Conservation (phyloP, 257 asterid species). For the Haberlea rhodopensis region DNA sequence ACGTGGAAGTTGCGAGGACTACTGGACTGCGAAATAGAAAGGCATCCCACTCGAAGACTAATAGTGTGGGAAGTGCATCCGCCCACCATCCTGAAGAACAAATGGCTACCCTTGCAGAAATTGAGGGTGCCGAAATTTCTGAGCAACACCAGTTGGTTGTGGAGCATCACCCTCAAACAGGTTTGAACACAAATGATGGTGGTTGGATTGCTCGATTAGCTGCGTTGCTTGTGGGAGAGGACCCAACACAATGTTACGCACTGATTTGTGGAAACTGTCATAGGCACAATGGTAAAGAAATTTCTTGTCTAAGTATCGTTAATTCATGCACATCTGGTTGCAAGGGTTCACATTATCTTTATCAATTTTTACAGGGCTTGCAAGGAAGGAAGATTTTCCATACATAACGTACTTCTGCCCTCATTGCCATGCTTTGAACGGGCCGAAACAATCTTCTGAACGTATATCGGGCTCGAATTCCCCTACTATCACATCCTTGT, state of each 20-base stretch:
- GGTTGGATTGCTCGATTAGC: slow-evolving; percentile 82
- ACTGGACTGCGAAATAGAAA: slow-evolving; percentile 62
- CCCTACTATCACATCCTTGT: slow-evolving; percentile 32
- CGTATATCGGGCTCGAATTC: slow-evolving; percentile 37
- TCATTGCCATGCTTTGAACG: slow-evolving; percentile 75
- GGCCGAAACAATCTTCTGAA: slow-evolving; percentile 45
- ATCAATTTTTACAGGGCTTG: slow-evolving; percentile 59
- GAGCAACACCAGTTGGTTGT: slow-evolving; percentile 57
- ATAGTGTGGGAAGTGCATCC: slow-evolving; percentile 31
- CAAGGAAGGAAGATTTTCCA: slow-evolving; percentile 80
- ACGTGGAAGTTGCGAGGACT: slow-evolving; percentile 45
- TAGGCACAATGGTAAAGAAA: slow-evolving; percentile 66
- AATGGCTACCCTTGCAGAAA: slow-evolving; percentile 30
- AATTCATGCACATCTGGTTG: neutral
- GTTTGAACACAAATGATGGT: slow-evolving; percentile 41
- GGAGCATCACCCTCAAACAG: slow-evolving; percentile 53
- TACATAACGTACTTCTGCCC: slow-evolving; percentile 84
- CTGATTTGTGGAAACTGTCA: slow-evolving; percentile 80
- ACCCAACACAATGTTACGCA: slow-evolving; percentile 71
- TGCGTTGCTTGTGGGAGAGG: slow-evolving; percentile 87
- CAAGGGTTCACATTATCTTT: neutral
- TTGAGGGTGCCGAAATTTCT: slow-evolving; percentile 34
- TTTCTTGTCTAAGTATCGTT: neutral
- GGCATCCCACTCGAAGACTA: slow-evolving; percentile 32
- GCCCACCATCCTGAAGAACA: slow-evolving; percentile 37